Conservation (phyloP, 2,329 filamentous ascomycete genomes). For the Talaromyces sp. region DNA sequence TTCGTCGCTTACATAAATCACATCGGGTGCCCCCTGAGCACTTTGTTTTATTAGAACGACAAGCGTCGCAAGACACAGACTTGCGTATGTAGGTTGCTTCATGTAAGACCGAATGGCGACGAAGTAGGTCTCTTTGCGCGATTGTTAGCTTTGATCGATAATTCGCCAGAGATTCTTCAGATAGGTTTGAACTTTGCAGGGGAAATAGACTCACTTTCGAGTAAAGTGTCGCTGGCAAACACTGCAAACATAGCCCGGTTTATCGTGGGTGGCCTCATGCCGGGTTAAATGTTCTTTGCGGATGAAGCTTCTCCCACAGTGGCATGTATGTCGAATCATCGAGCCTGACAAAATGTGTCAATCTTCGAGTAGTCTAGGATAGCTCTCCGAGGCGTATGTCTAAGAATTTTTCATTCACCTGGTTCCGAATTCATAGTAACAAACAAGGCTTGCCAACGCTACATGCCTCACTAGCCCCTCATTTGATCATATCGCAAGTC, state of each 20-base stretch:
- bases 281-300: conserved; percentile 12
- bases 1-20: conserved; percentile 6
- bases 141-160: background rate
- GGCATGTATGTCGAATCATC: conserved; percentile 3
- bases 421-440: background rate
- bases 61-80: conserved; percentile 5
- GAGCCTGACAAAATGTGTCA: background rate
- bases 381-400: background rate
- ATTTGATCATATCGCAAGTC: background rate
- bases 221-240: conserved; percentile 8
- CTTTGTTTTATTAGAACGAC: conserved; percentile 14
- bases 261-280: conserved; percentile 10
- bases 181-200: background rate
- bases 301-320: conserved; percentile 12
- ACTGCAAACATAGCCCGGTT: background rate
- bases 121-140: conserved; percentile 6
- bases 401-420: background rate
- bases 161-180: background rate
- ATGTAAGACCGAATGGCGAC: conserved; percentile 11
- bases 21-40: conserved; percentile 12
- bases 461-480: background rate
- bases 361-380: background rate
- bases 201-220: background rate
- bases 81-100: conserved; percentile 7
- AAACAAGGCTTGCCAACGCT: background rate